Percentiles rank a stretch among this genome's conserved stretches.
Evolutionary conservation across 1,139 yeast species (phyloP).

Genomic region (Debaryomyces sp.): DNA sequence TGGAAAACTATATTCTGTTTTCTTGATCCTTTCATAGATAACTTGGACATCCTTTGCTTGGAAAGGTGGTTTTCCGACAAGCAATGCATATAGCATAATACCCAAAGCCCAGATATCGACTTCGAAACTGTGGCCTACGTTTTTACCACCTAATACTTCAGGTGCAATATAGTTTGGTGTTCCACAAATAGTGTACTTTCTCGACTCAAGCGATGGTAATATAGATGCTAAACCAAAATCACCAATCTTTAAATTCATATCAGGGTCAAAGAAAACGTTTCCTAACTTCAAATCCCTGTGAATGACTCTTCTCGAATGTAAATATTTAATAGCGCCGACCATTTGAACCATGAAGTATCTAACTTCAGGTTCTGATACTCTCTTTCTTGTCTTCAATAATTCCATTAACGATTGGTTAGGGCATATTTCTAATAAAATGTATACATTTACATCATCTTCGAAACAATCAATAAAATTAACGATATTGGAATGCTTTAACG

Average conservation of each 20-base stretch:
- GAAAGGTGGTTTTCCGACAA: slow-evolving; percentile 94
- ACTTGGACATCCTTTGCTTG: slow-evolving; percentile 94
- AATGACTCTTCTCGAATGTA: slow-evolving; percentile 91
- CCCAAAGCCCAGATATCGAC: slow-evolving; percentile 98
- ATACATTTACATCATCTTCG: slow-evolving; percentile 92
- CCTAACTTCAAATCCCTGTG: slow-evolving; percentile 96
- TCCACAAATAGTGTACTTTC: slow-evolving; percentile 94
- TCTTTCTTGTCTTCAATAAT: slow-evolving; percentile 78
- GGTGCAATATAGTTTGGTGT: slow-evolving; percentile 99
- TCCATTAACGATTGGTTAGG: slow-evolving; percentile 94
- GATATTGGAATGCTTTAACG: slow-evolving; percentile 84
- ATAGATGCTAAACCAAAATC: slow-evolving; percentile 97
- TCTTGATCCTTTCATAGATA: slow-evolving; percentile 89
- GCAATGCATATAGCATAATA: slow-evolving; percentile 88
- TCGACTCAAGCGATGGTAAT: slow-evolving; percentile 63
- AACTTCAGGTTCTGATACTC: slow-evolving; percentile 88
- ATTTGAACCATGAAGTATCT: slow-evolving; percentile 89
- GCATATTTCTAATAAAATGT: slow-evolving; percentile 90
- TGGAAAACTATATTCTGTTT: slow-evolving; percentile 82
- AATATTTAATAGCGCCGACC: slow-evolving; percentile 88
- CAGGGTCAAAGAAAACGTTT: slow-evolving; percentile 87
- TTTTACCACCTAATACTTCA: slow-evolving; percentile 88
- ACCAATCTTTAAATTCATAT: slow-evolving; percentile 92
- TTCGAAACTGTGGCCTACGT: slow-evolving; percentile 87
- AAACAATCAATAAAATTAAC: slow-evolving; percentile 93